phyloP scores from a whole-genome alignment of 108 stramenopile genomes.

The Hondaea fermentalgiana region DNA sequence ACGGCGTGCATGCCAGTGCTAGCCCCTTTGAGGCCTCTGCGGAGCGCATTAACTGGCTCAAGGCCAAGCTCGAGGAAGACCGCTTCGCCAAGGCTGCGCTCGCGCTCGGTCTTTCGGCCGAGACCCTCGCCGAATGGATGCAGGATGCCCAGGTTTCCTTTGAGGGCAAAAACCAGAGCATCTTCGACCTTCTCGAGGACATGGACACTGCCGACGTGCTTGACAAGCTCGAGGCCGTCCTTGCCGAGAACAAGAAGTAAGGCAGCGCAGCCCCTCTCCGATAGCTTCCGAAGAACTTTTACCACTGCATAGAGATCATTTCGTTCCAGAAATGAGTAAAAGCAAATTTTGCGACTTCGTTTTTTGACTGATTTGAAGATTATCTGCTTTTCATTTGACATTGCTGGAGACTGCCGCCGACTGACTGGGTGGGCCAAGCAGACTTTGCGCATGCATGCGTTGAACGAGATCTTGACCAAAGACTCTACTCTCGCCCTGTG shows the following conservation, averaged over 20 bases:
- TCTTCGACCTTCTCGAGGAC: constrained; percentile 79
- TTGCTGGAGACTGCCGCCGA: too few relatives aligned
- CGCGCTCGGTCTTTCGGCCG: constrained; percentile 53
- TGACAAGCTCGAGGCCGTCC: constrained; percentile 35
- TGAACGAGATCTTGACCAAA: too few relatives aligned
- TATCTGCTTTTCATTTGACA: too few relatives aligned
- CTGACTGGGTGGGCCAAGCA: too few relatives aligned
- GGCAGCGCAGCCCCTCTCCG: too few relatives aligned
- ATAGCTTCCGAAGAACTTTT: too few relatives aligned
- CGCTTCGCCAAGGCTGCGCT: constrained; percentile 66
- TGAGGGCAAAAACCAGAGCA: constrained; percentile 58
- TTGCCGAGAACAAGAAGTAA: neutral
- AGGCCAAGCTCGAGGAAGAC: constrained; percentile 53
- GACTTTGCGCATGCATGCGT: too few relatives aligned
- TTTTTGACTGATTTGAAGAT: too few relatives aligned
- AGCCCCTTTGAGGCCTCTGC: constrained; percentile 83
- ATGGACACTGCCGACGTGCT: constrained; percentile 63
- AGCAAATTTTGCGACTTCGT: too few relatives aligned
- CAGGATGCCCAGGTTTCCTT: constrained; percentile 64
- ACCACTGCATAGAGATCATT: too few relatives aligned
- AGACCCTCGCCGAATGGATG: constrained; percentile 63
- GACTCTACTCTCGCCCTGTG: too few relatives aligned
- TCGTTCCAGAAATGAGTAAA: too few relatives aligned
- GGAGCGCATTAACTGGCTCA: constrained; percentile 60
- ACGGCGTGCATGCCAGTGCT: constrained; percentile 82